Evolutionary conservation across 1,139 yeast genomes (phyloP).

Genomic region (Kazachstania sp.): DNA sequence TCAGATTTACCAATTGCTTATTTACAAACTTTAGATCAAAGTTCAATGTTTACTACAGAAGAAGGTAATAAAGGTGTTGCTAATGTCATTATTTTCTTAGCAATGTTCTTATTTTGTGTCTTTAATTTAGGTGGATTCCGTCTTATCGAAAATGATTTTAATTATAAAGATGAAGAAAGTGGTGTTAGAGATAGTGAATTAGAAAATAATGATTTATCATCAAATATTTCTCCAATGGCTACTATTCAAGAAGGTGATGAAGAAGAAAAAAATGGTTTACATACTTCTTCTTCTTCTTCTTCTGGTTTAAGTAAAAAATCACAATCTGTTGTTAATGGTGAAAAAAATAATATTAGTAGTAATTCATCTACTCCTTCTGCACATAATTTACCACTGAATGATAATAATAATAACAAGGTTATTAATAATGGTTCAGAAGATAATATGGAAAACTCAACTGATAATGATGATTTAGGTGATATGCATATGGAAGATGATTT

Average conservation of each 20-base stretch:
- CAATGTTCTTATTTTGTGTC: constrained; percentile 59
- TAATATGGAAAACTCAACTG: not conserved
- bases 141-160: constrained; percentile 63
- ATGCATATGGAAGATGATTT: not conserved
- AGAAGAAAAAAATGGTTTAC: not conserved
- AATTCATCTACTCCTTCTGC: not conserved
- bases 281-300: not conserved
- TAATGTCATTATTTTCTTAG: constrained; percentile 70
- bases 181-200: constrained; percentile 10
- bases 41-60: constrained; percentile 47
- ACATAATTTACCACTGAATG: not conserved
- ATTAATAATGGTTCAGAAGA: not conserved
- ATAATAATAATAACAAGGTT: not conserved
- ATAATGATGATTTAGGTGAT: constrained; percentile 2
- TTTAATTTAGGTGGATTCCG: constrained; percentile 74
- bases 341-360: not conserved
- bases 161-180: constrained; percentile 27
- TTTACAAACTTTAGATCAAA: constrained; percentile 67
- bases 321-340: not conserved
- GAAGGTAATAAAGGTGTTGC: constrained; percentile 79
- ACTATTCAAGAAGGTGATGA: not conserved
- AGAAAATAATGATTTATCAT: not conserved
- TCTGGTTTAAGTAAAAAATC: not conserved
- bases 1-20: constrained; percentile 91
- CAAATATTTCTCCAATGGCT: not conserved